These are phyloP conservation scores for Hypoxylon sp. DNA, from an alignment of 2,329 filamentous ascomycete species.

Conservation along the genomic window DNA sequence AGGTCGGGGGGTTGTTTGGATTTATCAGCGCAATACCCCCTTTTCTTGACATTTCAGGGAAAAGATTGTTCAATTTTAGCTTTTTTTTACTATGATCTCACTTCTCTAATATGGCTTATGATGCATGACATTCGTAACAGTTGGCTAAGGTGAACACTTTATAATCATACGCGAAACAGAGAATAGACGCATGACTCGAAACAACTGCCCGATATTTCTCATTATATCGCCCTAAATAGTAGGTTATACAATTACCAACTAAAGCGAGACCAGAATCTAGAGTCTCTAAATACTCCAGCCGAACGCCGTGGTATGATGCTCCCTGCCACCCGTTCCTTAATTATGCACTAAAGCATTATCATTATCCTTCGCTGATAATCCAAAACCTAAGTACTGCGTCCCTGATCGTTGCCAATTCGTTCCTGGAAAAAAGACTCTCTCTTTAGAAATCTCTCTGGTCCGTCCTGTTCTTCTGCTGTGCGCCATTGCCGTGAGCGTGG, in stretches of 20 bases:
- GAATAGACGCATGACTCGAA: too few relatives aligned
- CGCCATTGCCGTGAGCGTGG: slow-evolving; percentile 13
- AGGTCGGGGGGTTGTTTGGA: slow-evolving; percentile 13
- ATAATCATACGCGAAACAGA: too few relatives aligned
- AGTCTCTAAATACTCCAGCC: slow-evolving; percentile 2
- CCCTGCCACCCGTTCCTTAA: neutral
- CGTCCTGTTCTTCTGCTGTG: slow-evolving; percentile 23
- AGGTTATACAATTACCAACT: neutral
- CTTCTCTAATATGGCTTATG: neutral
- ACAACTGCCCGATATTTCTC: too few relatives aligned
- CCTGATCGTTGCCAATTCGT: slow-evolving; percentile 9
- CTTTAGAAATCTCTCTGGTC: slow-evolving; percentile 45
- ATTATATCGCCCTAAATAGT: too few relatives aligned
- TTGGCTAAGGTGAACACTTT: neutral
- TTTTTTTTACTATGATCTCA: neutral
- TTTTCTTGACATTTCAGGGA: slow-evolving; percentile 9
- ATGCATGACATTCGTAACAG: neutral
- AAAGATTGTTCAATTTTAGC: slow-evolving; percentile 1
- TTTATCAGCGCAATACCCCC: slow-evolving; percentile 33
- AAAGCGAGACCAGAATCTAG: neutral
- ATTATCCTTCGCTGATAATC: slow-evolving; percentile 1
- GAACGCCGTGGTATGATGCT: slow-evolving; percentile 23
- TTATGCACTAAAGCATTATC: slow-evolving; percentile 9
- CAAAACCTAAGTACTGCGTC: slow-evolving; percentile 4
- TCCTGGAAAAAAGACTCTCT: neutral